A percentile compares a stretch with the other conserved stretches of the same genome.
phyloP scores from a whole-genome alignment of 208 protist genomes.

The Wallacemonas rigidus region DNA sequence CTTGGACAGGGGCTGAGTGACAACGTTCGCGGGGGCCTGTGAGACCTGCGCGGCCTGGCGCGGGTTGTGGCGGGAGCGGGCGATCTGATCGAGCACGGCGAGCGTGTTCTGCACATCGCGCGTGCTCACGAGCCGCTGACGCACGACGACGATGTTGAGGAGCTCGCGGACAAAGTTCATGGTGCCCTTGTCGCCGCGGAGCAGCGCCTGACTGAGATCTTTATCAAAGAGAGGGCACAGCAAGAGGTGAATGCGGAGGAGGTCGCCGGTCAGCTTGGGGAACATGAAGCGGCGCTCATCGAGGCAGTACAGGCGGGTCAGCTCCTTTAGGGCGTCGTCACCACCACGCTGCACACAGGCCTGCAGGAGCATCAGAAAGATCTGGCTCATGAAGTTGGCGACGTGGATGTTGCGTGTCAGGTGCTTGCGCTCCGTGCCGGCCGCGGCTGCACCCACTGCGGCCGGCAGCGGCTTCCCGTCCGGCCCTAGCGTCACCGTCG shows the following conservation, averaged over 20 bases:
- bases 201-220: slow-evolving; percentile 76
- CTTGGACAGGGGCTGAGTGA: slow-evolving; percentile 56
- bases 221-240: slow-evolving; percentile 84
- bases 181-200: slow-evolving; percentile 20
- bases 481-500: slow-evolving; percentile 15
- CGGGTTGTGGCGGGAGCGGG: slow-evolving; percentile 34
- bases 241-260: slow-evolving; percentile 91
- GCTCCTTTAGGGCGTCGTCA: slow-evolving; percentile 69
- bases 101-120: slow-evolving; percentile 77
- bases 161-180: slow-evolving; percentile 82
- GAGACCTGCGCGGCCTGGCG: slow-evolving; percentile 21
- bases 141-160: slow-evolving; percentile 74
- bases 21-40: slow-evolving; percentile 37
- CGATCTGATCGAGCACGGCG: slow-evolving; percentile 70
- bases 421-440: slow-evolving; percentile 25
- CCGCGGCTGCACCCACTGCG: slow-evolving; percentile 15
- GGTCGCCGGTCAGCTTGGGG: slow-evolving; percentile 62
- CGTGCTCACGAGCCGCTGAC: slow-evolving; percentile 65
- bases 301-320: slow-evolving; percentile 78
- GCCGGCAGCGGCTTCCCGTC: slow-evolving; percentile 19
- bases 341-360: slow-evolving; percentile 66
- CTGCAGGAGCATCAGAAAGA: slow-evolving; percentile 81
- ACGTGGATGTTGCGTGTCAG: slow-evolving; percentile 41
- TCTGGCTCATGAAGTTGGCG: slow-evolving; percentile 70
- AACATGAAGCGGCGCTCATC: slow-evolving; percentile 61